Conservation (phyloP, 257 asterid genomes). For the Pogostemon cablin region DNA sequence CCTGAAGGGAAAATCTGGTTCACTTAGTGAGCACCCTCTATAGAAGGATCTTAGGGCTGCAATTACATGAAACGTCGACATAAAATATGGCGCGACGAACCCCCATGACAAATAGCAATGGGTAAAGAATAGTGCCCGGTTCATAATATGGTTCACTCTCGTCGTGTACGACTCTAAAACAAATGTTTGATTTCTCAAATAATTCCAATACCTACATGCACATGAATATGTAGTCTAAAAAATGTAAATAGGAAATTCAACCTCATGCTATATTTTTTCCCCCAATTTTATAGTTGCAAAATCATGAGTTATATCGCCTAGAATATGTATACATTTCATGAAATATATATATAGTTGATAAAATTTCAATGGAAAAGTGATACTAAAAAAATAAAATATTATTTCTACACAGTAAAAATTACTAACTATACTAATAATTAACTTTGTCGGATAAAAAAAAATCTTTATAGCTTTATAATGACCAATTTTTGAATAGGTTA, state of each 20-base stretch:
- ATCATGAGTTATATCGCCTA: too few species aligned
- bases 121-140: slow-evolving; percentile 68
- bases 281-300: too few species aligned
- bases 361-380: too few species aligned
- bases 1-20: slow-evolving; percentile 41
- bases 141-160: slow-evolving; percentile 70
- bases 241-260: neutral
- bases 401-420: too few species aligned
- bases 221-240: slow-evolving; percentile 2
- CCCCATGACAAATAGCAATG: slow-evolving; percentile 89
- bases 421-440: too few species aligned
- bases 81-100: slow-evolving; percentile 61
- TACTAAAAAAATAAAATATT: too few species aligned
- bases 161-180: slow-evolving; percentile 80
- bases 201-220: slow-evolving; percentile 76
- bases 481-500: too few species aligned
- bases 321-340: too few species aligned
- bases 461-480: too few species aligned
- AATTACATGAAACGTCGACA: slow-evolving; percentile 61
- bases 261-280: too few species aligned
- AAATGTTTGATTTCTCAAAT: slow-evolving; percentile 83
- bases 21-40: slow-evolving; percentile 46
- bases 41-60: slow-evolving; percentile 57
- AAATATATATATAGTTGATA: too few species aligned
- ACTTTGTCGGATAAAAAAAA: too few species aligned